Evolutionary conservation across 2,329 filamentous ascomycete genomes (phyloP).

Genomic region (Parastagonospora avenae): DNA sequence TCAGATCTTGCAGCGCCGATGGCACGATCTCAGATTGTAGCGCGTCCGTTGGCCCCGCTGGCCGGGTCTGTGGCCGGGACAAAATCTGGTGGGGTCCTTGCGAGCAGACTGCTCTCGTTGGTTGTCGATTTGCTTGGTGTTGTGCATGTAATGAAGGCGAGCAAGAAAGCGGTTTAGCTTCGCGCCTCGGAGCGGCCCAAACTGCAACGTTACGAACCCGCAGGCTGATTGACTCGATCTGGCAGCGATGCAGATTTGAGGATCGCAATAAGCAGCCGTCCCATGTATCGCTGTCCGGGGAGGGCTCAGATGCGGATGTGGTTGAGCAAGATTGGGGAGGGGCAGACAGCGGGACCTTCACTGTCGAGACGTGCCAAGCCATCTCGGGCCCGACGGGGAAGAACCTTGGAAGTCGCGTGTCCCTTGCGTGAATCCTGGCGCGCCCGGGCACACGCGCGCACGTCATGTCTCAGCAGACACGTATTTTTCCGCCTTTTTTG

Average conservation of each 20-base stretch:
- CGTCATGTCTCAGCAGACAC: conserved; percentile 11
- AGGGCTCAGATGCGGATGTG: neutral
- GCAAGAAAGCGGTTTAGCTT: too few relatives aligned
- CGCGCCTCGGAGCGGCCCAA: too few relatives aligned
- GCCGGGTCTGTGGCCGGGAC: neutral
- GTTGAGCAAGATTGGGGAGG: neutral
- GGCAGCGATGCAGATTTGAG: too few relatives aligned
- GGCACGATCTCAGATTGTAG: conserved; percentile 1
- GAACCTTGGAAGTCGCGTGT: conserved; percentile 22
- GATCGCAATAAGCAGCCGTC: neutral
- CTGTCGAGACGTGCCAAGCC: conserved; percentile 18
- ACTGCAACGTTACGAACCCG: too few relatives aligned
- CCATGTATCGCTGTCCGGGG: neutral
- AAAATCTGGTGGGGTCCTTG: too few relatives aligned
- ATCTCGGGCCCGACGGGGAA: conserved; percentile 8
- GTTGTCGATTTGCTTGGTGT: too few relatives aligned
- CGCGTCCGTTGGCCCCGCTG: neutral
- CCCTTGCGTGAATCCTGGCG: conserved; percentile 14
- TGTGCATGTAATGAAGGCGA: too few relatives aligned
- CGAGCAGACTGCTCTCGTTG: too few relatives aligned
- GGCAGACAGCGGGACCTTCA: conserved; percentile 1
- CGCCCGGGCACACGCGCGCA: conserved; percentile 7
- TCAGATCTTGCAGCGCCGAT: neutral
- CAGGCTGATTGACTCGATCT: too few relatives aligned
- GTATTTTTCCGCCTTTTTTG: neutral